Conservation (phyloP, 768 basidiomycete genomes). For the Suillus americanus region DNA sequence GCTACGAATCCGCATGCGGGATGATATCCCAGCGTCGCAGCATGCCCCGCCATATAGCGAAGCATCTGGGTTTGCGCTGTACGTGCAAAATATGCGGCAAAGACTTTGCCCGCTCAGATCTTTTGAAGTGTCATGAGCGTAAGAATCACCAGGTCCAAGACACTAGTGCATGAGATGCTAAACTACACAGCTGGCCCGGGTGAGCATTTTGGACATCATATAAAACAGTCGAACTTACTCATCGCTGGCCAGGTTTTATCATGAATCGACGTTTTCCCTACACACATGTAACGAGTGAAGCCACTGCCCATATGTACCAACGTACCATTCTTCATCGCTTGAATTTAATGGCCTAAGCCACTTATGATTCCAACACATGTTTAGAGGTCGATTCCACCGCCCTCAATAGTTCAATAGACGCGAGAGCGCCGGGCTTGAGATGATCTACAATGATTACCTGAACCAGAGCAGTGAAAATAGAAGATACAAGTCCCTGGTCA, state of each 20-base stretch:
- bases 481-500: not conserved
- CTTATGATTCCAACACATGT: not conserved
- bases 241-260: not conserved
- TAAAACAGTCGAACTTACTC: not conserved
- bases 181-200: not conserved
- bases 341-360: not conserved
- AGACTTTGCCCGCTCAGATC: slow-evolving; percentile 25
- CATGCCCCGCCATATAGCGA: slow-evolving; percentile 19
- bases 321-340: not conserved
- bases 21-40: slow-evolving; percentile 8
- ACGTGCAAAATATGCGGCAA: slow-evolving; percentile 17
- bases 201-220: not conserved
- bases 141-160: slow-evolving; percentile 4
- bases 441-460: not conserved
- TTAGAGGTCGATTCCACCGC: not conserved
- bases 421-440: not conserved
- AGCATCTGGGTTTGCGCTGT: slow-evolving; percentile 17
- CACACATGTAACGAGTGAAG: not conserved
- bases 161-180: not conserved
- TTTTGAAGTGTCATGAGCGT: slow-evolving; percentile 13
- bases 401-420: not conserved
- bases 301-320: not conserved
- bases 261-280: not conserved
- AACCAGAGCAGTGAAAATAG: not conserved
- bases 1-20: slow-evolving; percentile 8